A percentile compares a stretch with the other conserved stretches of the same genome.
Evolutionary conservation across 2,329 filamentous ascomycete genomes (phyloP).

Genomic region (Talaromyces sp.): DNA sequence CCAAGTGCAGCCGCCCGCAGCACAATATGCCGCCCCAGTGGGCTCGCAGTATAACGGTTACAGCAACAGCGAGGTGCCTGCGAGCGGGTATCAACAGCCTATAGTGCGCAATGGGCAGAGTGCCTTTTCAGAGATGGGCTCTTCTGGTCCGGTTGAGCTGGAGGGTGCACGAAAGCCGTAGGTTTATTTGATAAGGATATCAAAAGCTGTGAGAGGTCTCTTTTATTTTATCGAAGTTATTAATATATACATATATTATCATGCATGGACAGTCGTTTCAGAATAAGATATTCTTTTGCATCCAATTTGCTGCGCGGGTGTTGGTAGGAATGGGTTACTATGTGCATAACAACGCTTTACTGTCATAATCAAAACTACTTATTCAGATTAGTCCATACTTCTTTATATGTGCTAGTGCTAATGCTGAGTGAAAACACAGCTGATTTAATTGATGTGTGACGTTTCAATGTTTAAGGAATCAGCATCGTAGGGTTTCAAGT

Average conservation of each 20-base stretch:
- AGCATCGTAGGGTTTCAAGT: not conserved
- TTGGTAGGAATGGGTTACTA: not conserved
- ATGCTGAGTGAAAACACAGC: not conserved
- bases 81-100: not conserved
- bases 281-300: not conserved
- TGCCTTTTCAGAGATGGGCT: not conserved
- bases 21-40: not conserved
- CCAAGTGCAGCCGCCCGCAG: not conserved
- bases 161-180: not conserved
- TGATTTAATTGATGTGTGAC: not conserved
- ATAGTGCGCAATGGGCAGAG: not conserved
- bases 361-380: not conserved
- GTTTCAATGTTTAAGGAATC: not conserved
- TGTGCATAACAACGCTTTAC: not conserved
- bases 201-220: not conserved
- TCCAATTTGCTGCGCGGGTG: not conserved
- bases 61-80: not conserved
- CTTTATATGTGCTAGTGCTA: not conserved
- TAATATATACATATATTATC: not conserved
- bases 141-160: not conserved
- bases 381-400: not conserved
- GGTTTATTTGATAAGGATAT: not conserved
- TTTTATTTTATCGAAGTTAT: not conserved
- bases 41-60: not conserved
- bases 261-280: not conserved